Base-by-base conservation (phyloP, 225 moss, liverwort and hornwort genomes). In the Antitrichia curtipendula region DNA sequence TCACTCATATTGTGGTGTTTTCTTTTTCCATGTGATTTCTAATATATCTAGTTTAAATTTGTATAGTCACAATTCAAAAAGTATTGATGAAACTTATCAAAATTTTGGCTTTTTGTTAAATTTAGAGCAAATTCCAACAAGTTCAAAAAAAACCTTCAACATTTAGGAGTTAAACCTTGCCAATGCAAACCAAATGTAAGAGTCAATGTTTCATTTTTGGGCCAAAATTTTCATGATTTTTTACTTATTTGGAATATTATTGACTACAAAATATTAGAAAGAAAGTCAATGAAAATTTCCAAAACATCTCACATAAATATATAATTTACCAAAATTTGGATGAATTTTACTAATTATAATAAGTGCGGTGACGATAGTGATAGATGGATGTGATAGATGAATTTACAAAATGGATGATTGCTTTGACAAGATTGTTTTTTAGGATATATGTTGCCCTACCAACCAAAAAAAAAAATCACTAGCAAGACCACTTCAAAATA, bases 371-470 rank as follows among this genome's bases (percentile, higher is more conserved):
- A 75, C 34, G 13, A 22, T 50, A 21, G 32, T 3, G 13, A 50
- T 75, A 50, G 21, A 75, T 75, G 34, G 2, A 34, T 13, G 52
- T 52, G 1, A 8, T 52, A 49, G 8, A 34, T 75, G 52, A 36
- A 14, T 75, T 13, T 22, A 36, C 2, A 52, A 36, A 52, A 23
- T 52, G 5, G 23, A 52, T 23, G 5, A 9, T 34, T 75, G 22
- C 8, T 75, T 52, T 50, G 13, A 32, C 8, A 0, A 22, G 4
- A 22, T 52, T 52, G 8, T 6, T 32, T 52, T 32, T 3, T 13
- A 34, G 34, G 2, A 0, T 52, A 34, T 0, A 0, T 52, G 0
- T 52, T 52, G 5, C 1, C 14, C 22, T 36, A 21, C 52, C 4
- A 32, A 49, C 4, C 8, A 13, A 50, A 13, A 29, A 7, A 50